phyloP scores from a whole-genome alignment of 176 grass and related monocot species.

The Rhynchospora pubera region DNA sequence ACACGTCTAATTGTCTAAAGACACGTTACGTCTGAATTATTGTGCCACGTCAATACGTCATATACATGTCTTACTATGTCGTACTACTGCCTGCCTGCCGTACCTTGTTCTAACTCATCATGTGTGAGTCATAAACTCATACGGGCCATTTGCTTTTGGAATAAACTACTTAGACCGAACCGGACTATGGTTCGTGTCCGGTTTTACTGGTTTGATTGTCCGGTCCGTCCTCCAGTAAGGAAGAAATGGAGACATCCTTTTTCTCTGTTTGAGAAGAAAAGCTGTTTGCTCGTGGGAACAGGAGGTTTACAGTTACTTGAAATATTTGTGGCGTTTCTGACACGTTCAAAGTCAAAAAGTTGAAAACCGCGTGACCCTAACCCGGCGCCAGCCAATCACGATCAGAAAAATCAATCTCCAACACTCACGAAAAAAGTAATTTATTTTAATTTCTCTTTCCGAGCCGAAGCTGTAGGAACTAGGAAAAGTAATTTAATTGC shows the following conservation, averaged over 20 bases:
- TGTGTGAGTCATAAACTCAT: too few species aligned
- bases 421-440: background rate
- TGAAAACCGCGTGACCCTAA: background rate
- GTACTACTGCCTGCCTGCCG: too few species aligned
- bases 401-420: background rate
- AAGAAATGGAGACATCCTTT: background rate
- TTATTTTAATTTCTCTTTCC: background rate
- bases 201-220: too few species aligned
- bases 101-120: too few species aligned
- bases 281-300: background rate
- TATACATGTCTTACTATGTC: too few species aligned
- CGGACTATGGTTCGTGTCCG: too few species aligned
- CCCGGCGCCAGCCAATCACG: background rate
- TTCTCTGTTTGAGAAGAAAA: background rate
- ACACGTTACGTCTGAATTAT: too few species aligned
- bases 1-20: too few species aligned
- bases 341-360: background rate
- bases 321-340: background rate
- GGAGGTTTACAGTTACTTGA: background rate
- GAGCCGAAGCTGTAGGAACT: background rate
- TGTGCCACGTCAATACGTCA: too few species aligned
- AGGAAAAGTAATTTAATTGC: background rate
- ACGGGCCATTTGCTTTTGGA: too few species aligned
- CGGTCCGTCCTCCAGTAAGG: background rate
- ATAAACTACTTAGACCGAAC: too few species aligned